Percentiles rank a stretch among this genome's conserved stretches.
These are phyloP conservation scores for Suhomyces chickasaworum DNA, from an alignment of 1,139 yeast species.

Conservation along the genomic window DNA sequence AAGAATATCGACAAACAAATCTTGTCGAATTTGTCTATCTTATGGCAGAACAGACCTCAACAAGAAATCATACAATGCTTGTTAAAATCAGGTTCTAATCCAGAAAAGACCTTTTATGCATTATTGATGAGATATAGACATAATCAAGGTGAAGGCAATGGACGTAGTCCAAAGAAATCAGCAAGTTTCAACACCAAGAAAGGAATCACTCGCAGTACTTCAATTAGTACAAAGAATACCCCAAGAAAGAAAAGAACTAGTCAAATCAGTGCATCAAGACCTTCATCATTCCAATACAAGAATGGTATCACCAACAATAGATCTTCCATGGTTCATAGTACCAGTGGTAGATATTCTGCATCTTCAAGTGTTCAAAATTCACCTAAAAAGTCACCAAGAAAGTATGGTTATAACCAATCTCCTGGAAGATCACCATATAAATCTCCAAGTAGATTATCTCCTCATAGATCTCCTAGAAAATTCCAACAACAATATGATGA, in stretches of 20 bases:
- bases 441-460: conserved; percentile 21
- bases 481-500: conserved; percentile 29
- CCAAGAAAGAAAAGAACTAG: conserved; percentile 21
- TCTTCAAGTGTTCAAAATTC: conserved; percentile 41
- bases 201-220: conserved; percentile 25
- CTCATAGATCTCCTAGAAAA: conserved; percentile 21
- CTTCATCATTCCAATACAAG: conserved; percentile 24
- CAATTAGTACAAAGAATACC: conserved; percentile 19
- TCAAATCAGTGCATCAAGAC: conserved; percentile 22
- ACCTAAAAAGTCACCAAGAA: conserved; percentile 30
- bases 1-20: conserved; percentile 63
- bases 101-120: conserved; percentile 78
- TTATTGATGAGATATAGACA: conserved; percentile 58
- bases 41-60: conserved; percentile 73
- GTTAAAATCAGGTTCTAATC: conserved; percentile 58
- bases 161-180: conserved; percentile 22
- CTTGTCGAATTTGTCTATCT: conserved; percentile 64
- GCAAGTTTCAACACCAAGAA: conserved; percentile 24
- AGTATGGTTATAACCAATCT: conserved; percentile 21
- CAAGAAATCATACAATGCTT: conserved; percentile 57
- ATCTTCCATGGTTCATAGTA: conserved; percentile 22
- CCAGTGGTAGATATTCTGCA: conserved; percentile 28
- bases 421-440: conserved; percentile 27
- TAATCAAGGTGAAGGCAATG: conserved; percentile 34
- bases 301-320: conserved; percentile 21